These are phyloP conservation scores for Tylopilus sp. DNA, from an alignment of 768 basidiomycete species.

Conservation along the genomic window DNA sequence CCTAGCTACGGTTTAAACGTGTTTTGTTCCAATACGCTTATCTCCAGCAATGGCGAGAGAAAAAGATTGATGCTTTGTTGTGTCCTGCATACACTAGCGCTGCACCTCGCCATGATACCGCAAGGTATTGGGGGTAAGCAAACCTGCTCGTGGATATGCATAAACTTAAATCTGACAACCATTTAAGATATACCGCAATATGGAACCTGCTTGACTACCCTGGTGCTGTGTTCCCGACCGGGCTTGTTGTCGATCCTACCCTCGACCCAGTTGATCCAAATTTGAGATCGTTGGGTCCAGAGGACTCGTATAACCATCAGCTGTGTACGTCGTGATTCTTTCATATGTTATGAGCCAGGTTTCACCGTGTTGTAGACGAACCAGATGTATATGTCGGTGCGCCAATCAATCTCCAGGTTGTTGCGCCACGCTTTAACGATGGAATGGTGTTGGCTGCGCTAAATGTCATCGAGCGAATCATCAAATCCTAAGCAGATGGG, in stretches of 20 bases:
- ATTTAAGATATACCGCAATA: constrained; percentile 37
- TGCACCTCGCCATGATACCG: constrained; percentile 37
- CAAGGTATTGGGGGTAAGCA: constrained; percentile 33
- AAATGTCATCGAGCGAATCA: constrained; percentile 22
- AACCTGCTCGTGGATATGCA: not conserved
- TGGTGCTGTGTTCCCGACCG: constrained; percentile 42
- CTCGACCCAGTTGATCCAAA: constrained; percentile 17
- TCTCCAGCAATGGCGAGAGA: constrained; percentile 36
- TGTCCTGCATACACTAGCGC: constrained; percentile 35
- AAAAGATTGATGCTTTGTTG: constrained; percentile 40
- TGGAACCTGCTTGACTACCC: constrained; percentile 47
- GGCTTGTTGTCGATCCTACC: constrained; percentile 28
- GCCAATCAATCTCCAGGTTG: constrained; percentile 22
- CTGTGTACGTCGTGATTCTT: constrained; percentile 12
- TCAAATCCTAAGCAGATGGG: constrained; percentile 11
- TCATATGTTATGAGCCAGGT: not conserved
- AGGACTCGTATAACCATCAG: constrained; percentile 17
- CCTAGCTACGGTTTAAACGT: constrained; percentile 29
- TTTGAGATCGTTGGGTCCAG: constrained; percentile 13
- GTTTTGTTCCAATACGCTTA: constrained; percentile 35
- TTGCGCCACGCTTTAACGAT: constrained; percentile 25
- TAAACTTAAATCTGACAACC: not conserved
- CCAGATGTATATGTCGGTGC: constrained; percentile 13
- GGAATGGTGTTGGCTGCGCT: constrained; percentile 27
- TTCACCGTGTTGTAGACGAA: constrained; percentile 21